These are phyloP conservation scores for Neofusicoccum parvum DNA, from an alignment of 2,329 filamentous ascomycete genomes.

Conservation along the genomic window DNA sequence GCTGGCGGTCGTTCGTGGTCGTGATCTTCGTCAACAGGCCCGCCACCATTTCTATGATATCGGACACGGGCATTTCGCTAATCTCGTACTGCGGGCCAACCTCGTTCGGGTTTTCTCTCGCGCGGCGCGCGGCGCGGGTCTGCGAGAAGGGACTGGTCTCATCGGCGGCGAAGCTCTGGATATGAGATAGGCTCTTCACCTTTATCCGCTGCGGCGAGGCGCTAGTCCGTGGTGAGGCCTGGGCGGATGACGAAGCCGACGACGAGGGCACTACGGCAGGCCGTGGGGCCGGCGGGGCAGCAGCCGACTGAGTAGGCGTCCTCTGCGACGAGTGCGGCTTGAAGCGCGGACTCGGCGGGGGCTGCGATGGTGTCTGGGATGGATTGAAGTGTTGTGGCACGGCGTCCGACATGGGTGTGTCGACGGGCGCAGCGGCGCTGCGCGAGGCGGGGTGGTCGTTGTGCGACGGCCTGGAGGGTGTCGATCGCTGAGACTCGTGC, in stretches of 20 bases:
- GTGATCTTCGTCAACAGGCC: slow-evolving; percentile 96
- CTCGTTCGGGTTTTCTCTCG: slow-evolving; percentile 51
- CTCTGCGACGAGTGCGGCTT: slow-evolving; percentile 38
- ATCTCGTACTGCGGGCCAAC: slow-evolving; percentile 78
- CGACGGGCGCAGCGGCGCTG: slow-evolving; percentile 30
- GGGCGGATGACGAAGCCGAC: slow-evolving; percentile 31
- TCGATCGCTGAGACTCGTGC: slow-evolving; percentile 39
- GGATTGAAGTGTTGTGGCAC: slow-evolving; percentile 31
- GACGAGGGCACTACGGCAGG: slow-evolving; percentile 30
- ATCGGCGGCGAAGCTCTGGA: slow-evolving; percentile 82
- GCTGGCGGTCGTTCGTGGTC: slow-evolving; percentile 90
- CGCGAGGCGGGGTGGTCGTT: slow-evolving; percentile 28
- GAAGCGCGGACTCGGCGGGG: slow-evolving; percentile 39
- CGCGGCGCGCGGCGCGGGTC: slow-evolving; percentile 47
- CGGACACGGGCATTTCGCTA: slow-evolving; percentile 92
- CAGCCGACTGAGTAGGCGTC: slow-evolving; percentile 28
- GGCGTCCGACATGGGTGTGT: slow-evolving; percentile 44
- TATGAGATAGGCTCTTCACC: slow-evolving; percentile 86
- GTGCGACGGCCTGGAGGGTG: slow-evolving; percentile 34
- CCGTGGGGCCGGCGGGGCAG: slow-evolving; percentile 24
- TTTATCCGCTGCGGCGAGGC: slow-evolving; percentile 64
- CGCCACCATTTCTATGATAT: slow-evolving; percentile 99
- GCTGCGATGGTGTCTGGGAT: slow-evolving; percentile 28
- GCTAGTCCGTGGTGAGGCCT: slow-evolving; percentile 32
- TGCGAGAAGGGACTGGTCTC: slow-evolving; percentile 64